Conservation (phyloP, 2,329 filamentous ascomycete species). For the Mycogone perniciosa region DNA sequence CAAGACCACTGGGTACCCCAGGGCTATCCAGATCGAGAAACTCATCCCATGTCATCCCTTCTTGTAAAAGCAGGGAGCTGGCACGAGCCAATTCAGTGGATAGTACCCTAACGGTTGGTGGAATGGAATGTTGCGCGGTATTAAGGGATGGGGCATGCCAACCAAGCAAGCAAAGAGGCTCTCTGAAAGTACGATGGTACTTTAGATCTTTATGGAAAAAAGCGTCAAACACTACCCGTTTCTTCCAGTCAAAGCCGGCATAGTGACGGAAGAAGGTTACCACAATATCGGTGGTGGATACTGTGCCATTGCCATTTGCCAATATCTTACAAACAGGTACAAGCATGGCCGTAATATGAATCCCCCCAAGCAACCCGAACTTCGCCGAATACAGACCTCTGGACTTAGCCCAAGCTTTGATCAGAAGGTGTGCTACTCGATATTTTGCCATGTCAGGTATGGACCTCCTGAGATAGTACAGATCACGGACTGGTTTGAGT, state of each 20-base stretch:
- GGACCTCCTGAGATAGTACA: constrained; percentile 53
- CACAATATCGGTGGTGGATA: constrained; percentile 47
- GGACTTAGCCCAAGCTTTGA: constrained; percentile 56
- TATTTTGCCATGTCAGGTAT: constrained; percentile 55
- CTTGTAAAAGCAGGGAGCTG: constrained; percentile 30
- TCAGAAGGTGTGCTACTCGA: constrained; percentile 49
- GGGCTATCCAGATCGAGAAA: constrained; percentile 27
- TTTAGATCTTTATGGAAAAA: constrained; percentile 47
- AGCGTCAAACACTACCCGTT: constrained; percentile 50
- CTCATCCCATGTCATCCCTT: constrained; percentile 35
- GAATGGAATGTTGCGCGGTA: constrained; percentile 48
- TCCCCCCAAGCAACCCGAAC: constrained; percentile 59
- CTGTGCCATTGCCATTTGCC: constrained; percentile 26
- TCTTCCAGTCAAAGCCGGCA: constrained; percentile 52
- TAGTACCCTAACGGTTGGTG: constrained; percentile 46
- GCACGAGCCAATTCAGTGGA: constrained; percentile 46
- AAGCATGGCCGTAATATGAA: constrained; percentile 58
- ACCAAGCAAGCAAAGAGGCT: constrained; percentile 57
- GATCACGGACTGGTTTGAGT: constrained; percentile 58
- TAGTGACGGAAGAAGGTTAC: constrained; percentile 59
- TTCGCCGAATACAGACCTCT: constrained; percentile 58
- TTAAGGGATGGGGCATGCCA: constrained; percentile 58
- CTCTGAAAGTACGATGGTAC: constrained; percentile 50
- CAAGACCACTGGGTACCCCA: background rate
- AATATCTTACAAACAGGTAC: constrained; percentile 53